Conservation (phyloP, 2,329 filamentous ascomycete species). For the Phymatotrichopsis omnivora region DNA sequence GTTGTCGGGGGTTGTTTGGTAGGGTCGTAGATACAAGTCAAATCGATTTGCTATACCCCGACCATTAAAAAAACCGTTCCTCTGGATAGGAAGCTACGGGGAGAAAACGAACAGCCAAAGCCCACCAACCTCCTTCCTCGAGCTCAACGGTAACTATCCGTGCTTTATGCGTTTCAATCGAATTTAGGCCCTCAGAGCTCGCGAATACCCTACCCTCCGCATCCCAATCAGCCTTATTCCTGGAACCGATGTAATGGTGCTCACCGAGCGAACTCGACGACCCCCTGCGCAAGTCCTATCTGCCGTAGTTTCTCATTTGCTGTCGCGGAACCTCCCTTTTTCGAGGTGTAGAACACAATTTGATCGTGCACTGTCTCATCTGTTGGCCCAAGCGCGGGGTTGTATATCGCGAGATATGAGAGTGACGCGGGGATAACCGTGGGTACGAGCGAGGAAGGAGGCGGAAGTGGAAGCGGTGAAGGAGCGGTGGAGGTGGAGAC, state of each 20-base stretch:
- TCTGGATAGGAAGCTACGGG: neutral
- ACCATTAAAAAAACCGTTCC: neutral
- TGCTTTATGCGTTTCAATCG: conserved; percentile 82
- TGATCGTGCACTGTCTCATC: conserved; percentile 69
- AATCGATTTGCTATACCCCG: conserved; percentile 57
- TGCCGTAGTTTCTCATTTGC: conserved; percentile 81
- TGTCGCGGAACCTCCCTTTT: conserved; percentile 38
- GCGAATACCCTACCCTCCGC: neutral
- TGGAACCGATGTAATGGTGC: conserved; percentile 17
- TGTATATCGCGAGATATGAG: conserved; percentile 89
- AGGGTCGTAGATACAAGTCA: conserved; percentile 52
- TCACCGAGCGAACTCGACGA: conserved; percentile 77
- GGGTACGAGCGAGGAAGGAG: conserved; percentile 25
- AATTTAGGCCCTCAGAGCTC: conserved; percentile 54
- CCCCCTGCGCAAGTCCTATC: conserved; percentile 91
- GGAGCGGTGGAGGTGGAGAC: conserved; percentile 1
- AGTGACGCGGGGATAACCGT: conserved; percentile 65
- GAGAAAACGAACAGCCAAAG: conserved; percentile 62
- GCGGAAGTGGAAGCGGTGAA: conserved; percentile 8
- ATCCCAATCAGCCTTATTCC: conserved; percentile 14
- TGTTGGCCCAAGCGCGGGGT: conserved; percentile 57
- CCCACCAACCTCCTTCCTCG: conserved; percentile 80
- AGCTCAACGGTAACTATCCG: conserved; percentile 78
- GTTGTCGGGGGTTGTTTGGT: conserved; percentile 37
- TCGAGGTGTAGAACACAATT: conserved; percentile 84